Evolutionary conservation across 345 rosid species (phyloP).

Genomic region (Firmiana major): DNA sequence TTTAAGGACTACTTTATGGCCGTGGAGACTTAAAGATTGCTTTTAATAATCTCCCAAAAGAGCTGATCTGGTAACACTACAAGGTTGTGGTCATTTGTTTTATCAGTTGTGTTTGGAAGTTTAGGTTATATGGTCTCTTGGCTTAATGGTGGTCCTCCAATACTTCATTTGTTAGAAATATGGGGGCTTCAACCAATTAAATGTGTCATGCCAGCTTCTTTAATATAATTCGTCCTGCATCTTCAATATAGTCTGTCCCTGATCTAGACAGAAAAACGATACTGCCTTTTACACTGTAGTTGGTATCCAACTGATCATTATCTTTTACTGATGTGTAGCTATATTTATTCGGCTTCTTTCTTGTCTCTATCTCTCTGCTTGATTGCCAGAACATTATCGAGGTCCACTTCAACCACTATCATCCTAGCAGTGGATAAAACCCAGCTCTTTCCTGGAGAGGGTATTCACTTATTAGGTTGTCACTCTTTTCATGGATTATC

Average conservation of each 20-base stretch:
- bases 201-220: slow-evolving; percentile 16
- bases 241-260: background rate
- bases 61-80: background rate
- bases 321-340: slow-evolving; percentile 16
- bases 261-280: slow-evolving; percentile 1
- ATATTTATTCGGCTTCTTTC: background rate
- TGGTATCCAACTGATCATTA: slow-evolving; percentile 7
- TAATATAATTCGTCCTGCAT: background rate
- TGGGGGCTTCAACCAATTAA: slow-evolving; percentile 1
- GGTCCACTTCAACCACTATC: background rate
- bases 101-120: background rate
- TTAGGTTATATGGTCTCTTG: background rate
- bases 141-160: slow-evolving; percentile 18
- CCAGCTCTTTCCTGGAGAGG: background rate
- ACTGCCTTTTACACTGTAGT: background rate
- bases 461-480: background rate
- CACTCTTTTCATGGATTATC: background rate
- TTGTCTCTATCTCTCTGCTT: background rate
- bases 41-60: background rate
- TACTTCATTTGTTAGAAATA: background rate
- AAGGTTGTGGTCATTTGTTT: background rate
- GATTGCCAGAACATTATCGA: slow-evolving; percentile 10
- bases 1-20: background rate
- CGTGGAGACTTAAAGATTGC: background rate
- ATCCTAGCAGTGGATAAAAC: background rate